Conservation (phyloP, 306 rosid species). For the Prunus armeniaca region DNA sequence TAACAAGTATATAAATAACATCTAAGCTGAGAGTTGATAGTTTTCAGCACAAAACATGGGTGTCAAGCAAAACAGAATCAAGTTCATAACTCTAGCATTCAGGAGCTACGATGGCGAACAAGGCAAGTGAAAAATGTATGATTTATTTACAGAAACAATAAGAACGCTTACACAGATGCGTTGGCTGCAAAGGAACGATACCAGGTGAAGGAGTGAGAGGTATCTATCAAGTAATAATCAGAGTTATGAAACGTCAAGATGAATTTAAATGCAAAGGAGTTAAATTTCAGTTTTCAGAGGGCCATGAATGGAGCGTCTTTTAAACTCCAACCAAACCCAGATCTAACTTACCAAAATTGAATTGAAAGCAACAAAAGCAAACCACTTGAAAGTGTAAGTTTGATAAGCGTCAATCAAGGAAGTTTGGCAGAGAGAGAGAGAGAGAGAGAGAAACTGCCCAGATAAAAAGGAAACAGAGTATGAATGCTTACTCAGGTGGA, state of each 20-base stretch:
- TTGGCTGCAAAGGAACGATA: constrained; percentile 34
- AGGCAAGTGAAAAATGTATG: constrained; percentile 29
- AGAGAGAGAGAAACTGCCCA: neutral
- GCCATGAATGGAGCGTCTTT: constrained; percentile 27
- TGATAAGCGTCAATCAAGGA: constrained; percentile 18
- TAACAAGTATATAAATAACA: constrained; percentile 20
- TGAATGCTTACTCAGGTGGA: constrained; percentile 19
- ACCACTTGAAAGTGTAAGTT: neutral
- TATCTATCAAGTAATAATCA: constrained; percentile 16
- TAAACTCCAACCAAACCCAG: constrained; percentile 29
- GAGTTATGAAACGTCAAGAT: constrained; percentile 13
- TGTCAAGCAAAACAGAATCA: constrained; percentile 28
- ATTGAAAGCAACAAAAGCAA: constrained; percentile 11
- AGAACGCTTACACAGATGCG: constrained; percentile 26
- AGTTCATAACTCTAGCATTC: constrained; percentile 31
- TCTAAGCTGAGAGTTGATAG: constrained; percentile 23
- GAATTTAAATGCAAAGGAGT: constrained; percentile 11
- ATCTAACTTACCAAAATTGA: constrained; percentile 40
- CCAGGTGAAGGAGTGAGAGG: constrained; percentile 22
- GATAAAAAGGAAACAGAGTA: neutral
- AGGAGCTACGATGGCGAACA: constrained; percentile 24
- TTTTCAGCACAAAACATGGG: constrained; percentile 34
- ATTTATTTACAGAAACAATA: constrained; percentile 30
- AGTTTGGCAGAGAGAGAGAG: constrained; percentile 3
- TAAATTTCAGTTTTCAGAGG: constrained; percentile 27